Evolutionary conservation across 2,329 filamentous ascomycete genomes (phyloP), one percentile per base, ranked within the genome.

Genomic region (Aspergillus persii): DNA sequence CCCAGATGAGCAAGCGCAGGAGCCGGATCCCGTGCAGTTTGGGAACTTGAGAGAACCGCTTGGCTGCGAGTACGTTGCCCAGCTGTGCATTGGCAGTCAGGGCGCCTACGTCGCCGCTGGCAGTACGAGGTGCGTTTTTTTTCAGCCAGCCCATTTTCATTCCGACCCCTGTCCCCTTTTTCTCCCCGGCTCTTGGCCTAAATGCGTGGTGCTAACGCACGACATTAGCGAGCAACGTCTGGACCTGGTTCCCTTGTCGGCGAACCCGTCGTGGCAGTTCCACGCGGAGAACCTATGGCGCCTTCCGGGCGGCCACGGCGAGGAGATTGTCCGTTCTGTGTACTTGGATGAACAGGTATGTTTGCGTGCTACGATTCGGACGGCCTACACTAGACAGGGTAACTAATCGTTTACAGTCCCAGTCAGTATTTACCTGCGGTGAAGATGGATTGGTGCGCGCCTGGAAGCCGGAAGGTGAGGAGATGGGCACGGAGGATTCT

Each of bases 41-140:
- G 84, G 84, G 1, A 85, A 88, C 66, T 75, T 87, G 44, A 76
- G 86, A 55, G 78, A 83, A 60, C 74, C 75, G 50, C 67, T 88
- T 44, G 72, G 76, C 9, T 86, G 83, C 66, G 84, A 86, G 72
- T 88, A 88, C 69, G 79, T 87, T 4, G 81, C 84, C 23, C 82
- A 85, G 66, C 68, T 87, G 54, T 73, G 83, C 50, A 70, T 77
- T 59, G 72, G 77, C 39, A 75, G 74, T 8, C 74, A 74, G 56
- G 74, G 77, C 29, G 69, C 75, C 2, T 79, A 76, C 61, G 67
- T 84, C 58, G 81, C 76, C 5, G 77, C 77, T 26, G 82, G 81
- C 8, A 81, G 79, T 59, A 81, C 82, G 56, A 77, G 77, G 81
- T 82, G 71, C 52, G 74, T 11, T 23, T 23, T 23, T 23, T 23